Evolutionary conservation across 345 rosid genomes (phyloP), one percentile per base, ranked within the genome.

Genomic region (Eutrema heterophyllum): DNA sequence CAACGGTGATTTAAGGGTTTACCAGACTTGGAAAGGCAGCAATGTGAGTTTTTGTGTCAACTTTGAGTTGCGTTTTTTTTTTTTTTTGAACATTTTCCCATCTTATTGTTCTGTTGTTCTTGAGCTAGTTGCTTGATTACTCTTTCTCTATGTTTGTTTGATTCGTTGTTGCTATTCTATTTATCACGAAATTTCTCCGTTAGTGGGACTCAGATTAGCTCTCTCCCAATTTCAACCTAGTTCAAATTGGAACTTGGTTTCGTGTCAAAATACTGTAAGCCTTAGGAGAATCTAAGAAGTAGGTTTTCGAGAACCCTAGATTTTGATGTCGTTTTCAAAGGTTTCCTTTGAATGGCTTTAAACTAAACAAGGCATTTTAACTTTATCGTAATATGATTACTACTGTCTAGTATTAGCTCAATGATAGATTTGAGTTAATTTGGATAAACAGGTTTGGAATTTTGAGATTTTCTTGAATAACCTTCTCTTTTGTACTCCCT

Each of bases 21-120:
- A 90, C 81, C 92, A 88, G 78, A 83, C 81, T 72, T 95, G 99
- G 99, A 92, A 90, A 85, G 98, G 91, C 76, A 92, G 92, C 81
- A 92, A 95, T 84, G 98, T 88, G 70, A 87, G 92, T 44, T 72
- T 33, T 56, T 49, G 6, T 24, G 32, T 43, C 2, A 2, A n/a
- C 4, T 12, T 36, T 46, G n/a, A 1, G 41, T 53, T 1, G 29
- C 14, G 49, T 13, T 11, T 27, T 11, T 35, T 13, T 36, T 13
- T 39, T 50, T 46, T 48, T 1, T 32, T 41, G 3, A 1, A 21
- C 2, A 9, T 38, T 9, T 50, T 26, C 3, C 10, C 11, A 39
- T 32, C n/a, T 33, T 56, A 1, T 27, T 6, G 9, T 29, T 54
- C 0, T 9, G 2, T 29, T 49, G 27, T 58, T 68, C 18, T 39